Percentiles rank a stretch among this genome's conserved stretches.
phyloP scores from a whole-genome alignment of 305 asterid species.

The Fraxinus ornus region DNA sequence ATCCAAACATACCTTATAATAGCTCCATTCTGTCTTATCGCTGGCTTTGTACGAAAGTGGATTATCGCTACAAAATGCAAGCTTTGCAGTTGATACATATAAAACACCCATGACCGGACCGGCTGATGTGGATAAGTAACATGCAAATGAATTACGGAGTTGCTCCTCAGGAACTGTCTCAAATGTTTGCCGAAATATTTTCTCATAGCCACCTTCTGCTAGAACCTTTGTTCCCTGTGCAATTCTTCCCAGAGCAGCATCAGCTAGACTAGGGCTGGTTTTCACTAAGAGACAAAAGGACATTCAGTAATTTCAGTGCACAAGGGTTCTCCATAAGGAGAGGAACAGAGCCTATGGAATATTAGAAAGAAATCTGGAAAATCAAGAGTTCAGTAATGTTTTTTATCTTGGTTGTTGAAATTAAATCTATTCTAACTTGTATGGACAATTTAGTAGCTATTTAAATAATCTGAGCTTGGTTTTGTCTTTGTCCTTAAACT shows the following conservation, averaged over 20 bases:
- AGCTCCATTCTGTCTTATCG: slow-evolving; percentile 93
- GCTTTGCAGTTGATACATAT: slow-evolving; percentile 82
- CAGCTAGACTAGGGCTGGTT: slow-evolving; percentile 91
- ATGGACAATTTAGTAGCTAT: not conserved
- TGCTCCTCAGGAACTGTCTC: slow-evolving; percentile 92
- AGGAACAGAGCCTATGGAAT: not conserved
- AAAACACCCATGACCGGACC: slow-evolving; percentile 98
- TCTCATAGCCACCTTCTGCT: slow-evolving; percentile 98
- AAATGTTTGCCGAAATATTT: slow-evolving; percentile 88
- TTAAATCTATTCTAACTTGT: not conserved
- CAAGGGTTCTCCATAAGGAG: not conserved
- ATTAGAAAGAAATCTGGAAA: not conserved
- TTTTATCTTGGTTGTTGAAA: not conserved
- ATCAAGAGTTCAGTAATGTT: not conserved
- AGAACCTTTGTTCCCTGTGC: slow-evolving; percentile 96
- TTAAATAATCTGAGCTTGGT: not conserved
- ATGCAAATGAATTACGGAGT: slow-evolving; percentile 80
- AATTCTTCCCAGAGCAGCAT: slow-evolving; percentile 96
- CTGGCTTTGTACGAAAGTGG: slow-evolving; percentile 81
- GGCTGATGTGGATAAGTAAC: slow-evolving; percentile 93
- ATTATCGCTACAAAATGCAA: slow-evolving; percentile 93
- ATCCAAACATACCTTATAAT: slow-evolving; percentile 70
- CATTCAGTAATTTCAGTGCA: not conserved
- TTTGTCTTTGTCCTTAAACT: not conserved
- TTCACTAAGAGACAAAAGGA: slow-evolving; percentile 53